Conservation (phyloP, 352 stramenopile genomes). For the Globisporangium yorkense region DNA sequence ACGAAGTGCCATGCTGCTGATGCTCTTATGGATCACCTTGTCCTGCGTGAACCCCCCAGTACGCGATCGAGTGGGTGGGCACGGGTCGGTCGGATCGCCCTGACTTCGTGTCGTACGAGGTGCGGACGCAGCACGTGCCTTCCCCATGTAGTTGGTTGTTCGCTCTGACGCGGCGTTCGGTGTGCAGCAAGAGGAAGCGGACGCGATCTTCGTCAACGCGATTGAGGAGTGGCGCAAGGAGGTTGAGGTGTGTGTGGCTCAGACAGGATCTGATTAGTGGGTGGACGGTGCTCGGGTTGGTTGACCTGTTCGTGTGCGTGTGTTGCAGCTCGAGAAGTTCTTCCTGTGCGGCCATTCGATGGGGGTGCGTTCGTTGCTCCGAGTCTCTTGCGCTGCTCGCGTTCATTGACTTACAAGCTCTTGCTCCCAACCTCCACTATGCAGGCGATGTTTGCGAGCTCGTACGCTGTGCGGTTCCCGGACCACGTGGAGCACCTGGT, state of each 20-base stretch:
- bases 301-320: not conserved
- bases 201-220: constrained; percentile 50
- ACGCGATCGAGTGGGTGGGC: constrained; percentile 66
- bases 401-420: not conserved
- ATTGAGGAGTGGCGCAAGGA: constrained; percentile 64
- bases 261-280: too few relatives aligned
- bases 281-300: not conserved
- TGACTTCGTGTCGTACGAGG: constrained; percentile 47
- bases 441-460: constrained; percentile 58
- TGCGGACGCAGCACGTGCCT: constrained; percentile 8
- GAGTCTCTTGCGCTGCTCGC: not conserved
- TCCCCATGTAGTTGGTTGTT: too few relatives aligned
- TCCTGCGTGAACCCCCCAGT: constrained; percentile 20
- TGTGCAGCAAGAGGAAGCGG: constrained; percentile 43
- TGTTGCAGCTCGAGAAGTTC: constrained; percentile 45
- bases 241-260: constrained; percentile 21
- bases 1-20: too few relatives aligned
- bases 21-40: not conserved
- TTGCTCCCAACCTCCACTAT: not conserved
- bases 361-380: constrained; percentile 23
- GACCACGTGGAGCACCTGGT: constrained; percentile 43
- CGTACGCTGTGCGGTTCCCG: constrained; percentile 43
- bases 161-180: not conserved
- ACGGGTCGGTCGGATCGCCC: constrained; percentile 57
- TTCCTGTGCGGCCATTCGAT: constrained; percentile 59